These are phyloP conservation scores for Pilatotrama ljubarskyi DNA, from an alignment of 768 basidiomycete species.

Conservation along the genomic window DNA sequence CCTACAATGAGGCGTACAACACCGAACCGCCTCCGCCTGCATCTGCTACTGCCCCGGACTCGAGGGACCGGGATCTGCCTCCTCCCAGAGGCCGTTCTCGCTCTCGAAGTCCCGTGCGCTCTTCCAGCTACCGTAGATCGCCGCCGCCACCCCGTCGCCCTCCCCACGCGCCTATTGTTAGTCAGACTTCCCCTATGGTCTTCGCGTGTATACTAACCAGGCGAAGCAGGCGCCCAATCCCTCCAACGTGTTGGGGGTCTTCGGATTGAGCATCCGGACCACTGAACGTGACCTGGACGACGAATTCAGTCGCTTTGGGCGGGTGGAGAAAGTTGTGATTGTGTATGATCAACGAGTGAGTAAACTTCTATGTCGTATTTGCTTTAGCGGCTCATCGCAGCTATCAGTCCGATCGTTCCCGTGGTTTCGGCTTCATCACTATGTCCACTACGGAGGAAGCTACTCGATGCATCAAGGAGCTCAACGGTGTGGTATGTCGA, in stretches of 20 bases:
- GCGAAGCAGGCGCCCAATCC: slow-evolving; percentile 80
- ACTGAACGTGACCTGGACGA: slow-evolving; percentile 92
- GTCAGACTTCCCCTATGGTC: slow-evolving; percentile 33
- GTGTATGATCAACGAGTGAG: slow-evolving; percentile 96
- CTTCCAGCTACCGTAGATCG: slow-evolving; percentile 49
- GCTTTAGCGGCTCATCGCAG: slow-evolving; percentile 6
- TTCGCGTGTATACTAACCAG: slow-evolving; percentile 36
- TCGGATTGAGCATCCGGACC: slow-evolving; percentile 95
- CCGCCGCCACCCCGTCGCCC: slow-evolving; percentile 61
- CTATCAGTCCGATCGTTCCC: slow-evolving; percentile 85
- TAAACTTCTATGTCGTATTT: slow-evolving; percentile 16
- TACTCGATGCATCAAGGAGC: slow-evolving; percentile 78
- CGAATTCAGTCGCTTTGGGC: slow-evolving; percentile 86
- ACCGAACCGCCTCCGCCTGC: slow-evolving; percentile 53
- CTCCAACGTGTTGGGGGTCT: slow-evolving; percentile 91
- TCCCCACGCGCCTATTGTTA: slow-evolving; percentile 71
- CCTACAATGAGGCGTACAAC: slow-evolving; percentile 81
- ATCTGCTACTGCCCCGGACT: slow-evolving; percentile 37
- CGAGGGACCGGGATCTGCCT: slow-evolving; percentile 56
- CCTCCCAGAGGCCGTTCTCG: slow-evolving; percentile 69
- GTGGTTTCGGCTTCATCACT: slow-evolving; percentile 97
- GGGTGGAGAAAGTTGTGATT: slow-evolving; percentile 93
- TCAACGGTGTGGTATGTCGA: slow-evolving; percentile 84
- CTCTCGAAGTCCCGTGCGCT: slow-evolving; percentile 59
- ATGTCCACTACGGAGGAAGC: slow-evolving; percentile 93